Conservation (phyloP, 345 rosid species). For the Salix viminalis region DNA sequence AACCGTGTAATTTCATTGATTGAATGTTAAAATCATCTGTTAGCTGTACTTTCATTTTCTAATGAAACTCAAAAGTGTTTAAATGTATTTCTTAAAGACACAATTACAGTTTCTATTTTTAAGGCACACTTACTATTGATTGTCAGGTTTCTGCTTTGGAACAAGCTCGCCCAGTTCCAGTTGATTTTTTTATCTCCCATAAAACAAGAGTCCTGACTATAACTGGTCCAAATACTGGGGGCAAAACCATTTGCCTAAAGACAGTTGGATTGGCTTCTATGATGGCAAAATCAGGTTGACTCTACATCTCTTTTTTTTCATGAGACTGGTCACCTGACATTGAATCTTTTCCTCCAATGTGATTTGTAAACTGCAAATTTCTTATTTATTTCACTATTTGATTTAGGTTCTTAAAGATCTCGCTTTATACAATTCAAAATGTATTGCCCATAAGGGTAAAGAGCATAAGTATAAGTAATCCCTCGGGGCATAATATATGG, state of each 20-base stretch:
- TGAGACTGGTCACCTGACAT: not conserved
- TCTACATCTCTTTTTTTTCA: not conserved
- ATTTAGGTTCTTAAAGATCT: too few relatives aligned
- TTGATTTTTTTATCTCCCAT: slow-evolving; percentile 59
- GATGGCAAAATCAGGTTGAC: slow-evolving; percentile 91
- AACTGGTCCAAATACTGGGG: slow-evolving; percentile 97
- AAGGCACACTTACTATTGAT: not conserved
- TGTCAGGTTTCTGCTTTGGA: slow-evolving; percentile 52
- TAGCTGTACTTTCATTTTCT: too few relatives aligned
- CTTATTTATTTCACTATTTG: not conserved
- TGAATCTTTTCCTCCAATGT: not conserved
- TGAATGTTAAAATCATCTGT: not conserved
- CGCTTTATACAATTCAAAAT: not conserved
- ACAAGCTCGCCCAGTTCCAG: slow-evolving; percentile 61
- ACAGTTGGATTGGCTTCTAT: slow-evolving; percentile 88
- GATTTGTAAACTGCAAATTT: not conserved
- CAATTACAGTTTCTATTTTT: not conserved
- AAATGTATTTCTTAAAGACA: not conserved
- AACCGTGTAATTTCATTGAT: slow-evolving; percentile 2
- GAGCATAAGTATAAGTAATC: not conserved
- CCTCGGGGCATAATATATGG: not conserved
- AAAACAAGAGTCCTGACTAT: slow-evolving; percentile 74
- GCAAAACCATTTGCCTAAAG: slow-evolving; percentile 89
- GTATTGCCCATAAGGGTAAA: not conserved
- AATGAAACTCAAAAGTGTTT: slow-evolving; percentile 1